Base-by-base conservation (phyloP, 176 grass and related monocot species). In the Aegilops tauschii region DNA sequence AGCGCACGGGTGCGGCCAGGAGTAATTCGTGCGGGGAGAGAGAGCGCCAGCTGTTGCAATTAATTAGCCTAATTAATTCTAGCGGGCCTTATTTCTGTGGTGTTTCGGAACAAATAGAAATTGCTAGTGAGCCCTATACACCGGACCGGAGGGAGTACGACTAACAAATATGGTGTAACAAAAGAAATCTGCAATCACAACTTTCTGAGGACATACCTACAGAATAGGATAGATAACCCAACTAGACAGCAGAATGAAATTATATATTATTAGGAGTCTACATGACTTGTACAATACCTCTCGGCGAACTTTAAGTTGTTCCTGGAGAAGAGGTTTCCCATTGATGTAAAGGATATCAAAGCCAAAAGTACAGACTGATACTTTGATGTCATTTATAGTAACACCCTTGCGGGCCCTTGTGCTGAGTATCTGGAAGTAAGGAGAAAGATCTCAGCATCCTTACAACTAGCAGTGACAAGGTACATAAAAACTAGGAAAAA, bases 291-390 rank as follows among this genome's bases (percentile, higher is more conserved):
- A 84, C 65, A 39, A 63, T 91, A 99, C 97, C 92, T 99, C 92
- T 83, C 97, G 84, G 36, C 94, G 94, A 90, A 90, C 76, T 96
- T 99, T 96, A 44, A 99, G 97, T 86, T 96, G 94, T 83, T 99
- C 92, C 35, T 94, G 90, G 28, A 99, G 90, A 86, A 99, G 90
- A 85, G 97, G 92, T 85, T 93, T 61, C 61, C 92, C 90, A 35
- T 99, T 93, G 81, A 96, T 67, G 85, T 94, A 99, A 83, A 99
- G 89, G 91, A 99, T 99, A 81, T 99, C 97, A 89, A 98, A 99
- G 56, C 84, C 97, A 91, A 90, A 99, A 61, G 97, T 96, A 67
- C 97, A 99, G 50, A 99, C 94, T 81, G 92, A 85, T 14, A 99
- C 94, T 91, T 99, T 99, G 88, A 99, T 99, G 88, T 96, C 94